Conservation (phyloP, 164 flowering plant species). For the Vitis rupestris region DNA sequence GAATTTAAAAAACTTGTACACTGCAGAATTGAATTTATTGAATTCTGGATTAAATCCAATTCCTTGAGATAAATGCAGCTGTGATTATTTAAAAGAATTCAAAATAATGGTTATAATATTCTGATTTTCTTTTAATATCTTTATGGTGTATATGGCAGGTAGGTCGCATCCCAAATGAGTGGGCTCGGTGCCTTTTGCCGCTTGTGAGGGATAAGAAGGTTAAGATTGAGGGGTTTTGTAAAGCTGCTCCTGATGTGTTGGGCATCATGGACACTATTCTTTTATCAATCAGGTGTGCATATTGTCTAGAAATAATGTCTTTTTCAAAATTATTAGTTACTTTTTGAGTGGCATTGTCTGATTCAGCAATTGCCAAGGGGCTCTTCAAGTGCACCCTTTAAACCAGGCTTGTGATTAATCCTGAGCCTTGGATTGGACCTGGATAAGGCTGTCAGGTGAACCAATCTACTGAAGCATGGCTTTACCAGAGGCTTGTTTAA, state of each 20-base stretch:
- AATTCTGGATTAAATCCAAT: no score
- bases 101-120: no score
- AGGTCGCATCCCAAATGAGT: slow-evolving; percentile 96
- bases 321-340: neutral
- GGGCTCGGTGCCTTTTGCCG: slow-evolving; percentile 90
- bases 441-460: no score
- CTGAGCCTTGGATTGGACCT: neutral
- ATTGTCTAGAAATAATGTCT: neutral
- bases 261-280: slow-evolving; percentile 79
- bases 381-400: no score
- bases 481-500: no score
- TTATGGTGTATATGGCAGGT: slow-evolving; percentile 42
- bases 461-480: no score
- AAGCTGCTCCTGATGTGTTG: slow-evolving; percentile 67
- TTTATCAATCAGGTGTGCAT: slow-evolving; percentile 66
- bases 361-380: no score
- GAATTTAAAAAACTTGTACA: no score
- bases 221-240: slow-evolving; percentile 64
- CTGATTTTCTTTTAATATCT: neutral
- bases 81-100: no score
- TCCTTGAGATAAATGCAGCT: no score
- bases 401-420: neutral
- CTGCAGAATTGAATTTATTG: no score
- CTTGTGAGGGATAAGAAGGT: slow-evolving; percentile 82
- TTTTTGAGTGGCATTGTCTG: neutral